Base-by-base conservation (phyloP, 2,329 filamentous ascomycete species). In the Capronia coronata region DNA sequence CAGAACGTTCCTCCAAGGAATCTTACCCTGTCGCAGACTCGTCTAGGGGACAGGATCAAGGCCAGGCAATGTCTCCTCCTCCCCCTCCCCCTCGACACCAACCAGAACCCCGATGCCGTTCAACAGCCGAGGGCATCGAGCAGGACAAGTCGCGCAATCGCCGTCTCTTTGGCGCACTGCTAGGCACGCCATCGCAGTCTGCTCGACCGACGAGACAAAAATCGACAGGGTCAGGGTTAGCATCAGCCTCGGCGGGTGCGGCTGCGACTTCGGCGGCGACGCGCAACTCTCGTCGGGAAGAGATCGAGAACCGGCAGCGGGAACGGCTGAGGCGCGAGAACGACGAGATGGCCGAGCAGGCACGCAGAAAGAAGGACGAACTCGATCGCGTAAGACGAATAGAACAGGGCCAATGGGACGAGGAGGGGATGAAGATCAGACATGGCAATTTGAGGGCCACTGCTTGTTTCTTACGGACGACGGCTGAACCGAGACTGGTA, bases 131-230 rank as follows among this genome's bases (percentile, higher is more conserved):
- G 48, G 49, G 19, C 25, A 69, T 74, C 22, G 72, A 82, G 49
- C 86, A 94, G 62, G 91, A 97, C 65, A 87, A 83, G 67, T 88
- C 86, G 65, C 84, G 91, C 30, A 86, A 87, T 18, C 84, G 86
- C 67, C 79, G 91, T 46, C 75, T 97, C 53, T 96, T 96, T 64
- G 90, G 91, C 54, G 86, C 84, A 29, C 71, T 94, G 49, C 73
- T 93, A 52, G 86, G 77, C 65, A 87, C 85, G 30, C 75, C 94
- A 52, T 88, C 84, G 67, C 86, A 91, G 59, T 75, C 46, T 6
- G 47, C 51, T 3, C 51, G 50, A 19, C 48, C 57, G 3, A n/a
- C 29, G n/a, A n/a, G n/a, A n/a, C n/a, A n/a, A 4, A 38, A 43
- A 40, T 46, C 53, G n/a, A 32, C 43, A 10, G 30, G 23, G 2